Conservation (phyloP, 345 rosid species). For the Eucalyptus caleyi region DNA sequence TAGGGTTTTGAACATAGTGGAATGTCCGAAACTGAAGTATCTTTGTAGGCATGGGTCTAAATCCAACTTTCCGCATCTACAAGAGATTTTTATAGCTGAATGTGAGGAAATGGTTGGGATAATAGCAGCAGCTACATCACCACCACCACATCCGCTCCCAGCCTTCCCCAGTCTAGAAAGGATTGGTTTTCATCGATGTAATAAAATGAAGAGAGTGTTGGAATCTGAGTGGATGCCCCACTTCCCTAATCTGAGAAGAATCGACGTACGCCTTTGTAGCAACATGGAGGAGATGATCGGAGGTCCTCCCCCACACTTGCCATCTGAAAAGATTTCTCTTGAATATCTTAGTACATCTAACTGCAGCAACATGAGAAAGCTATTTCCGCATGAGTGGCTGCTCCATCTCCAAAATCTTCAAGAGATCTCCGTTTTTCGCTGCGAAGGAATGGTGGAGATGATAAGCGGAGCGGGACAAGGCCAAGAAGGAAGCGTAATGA, state of each 20-base stretch:
- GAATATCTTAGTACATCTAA: fast-evolving
- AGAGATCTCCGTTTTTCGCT: fast-evolving
- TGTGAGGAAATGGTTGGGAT: no score
- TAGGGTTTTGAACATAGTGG: fast-evolving
- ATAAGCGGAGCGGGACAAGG: neutral
- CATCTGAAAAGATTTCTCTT: neutral
- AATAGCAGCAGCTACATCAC: no score
- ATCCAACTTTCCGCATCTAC: no score
- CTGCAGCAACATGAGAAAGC: neutral
- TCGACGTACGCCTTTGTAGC: fast-evolving
- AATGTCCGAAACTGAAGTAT: no score
- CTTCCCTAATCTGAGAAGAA: neutral
- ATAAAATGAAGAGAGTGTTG: neutral
- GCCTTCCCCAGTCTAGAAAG: fast-evolving
- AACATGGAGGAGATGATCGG: neutral
- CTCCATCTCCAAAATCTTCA: neutral
- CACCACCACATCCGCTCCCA: no score
- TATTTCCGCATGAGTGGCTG: neutral
- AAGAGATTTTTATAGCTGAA: fast-evolving
- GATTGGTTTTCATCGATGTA: fast-evolving
- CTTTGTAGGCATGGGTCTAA: no score
- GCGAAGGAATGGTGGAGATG: neutral
- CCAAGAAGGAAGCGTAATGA: neutral
- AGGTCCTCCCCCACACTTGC: neutral
- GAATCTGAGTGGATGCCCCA: neutral